Evolutionary conservation across 495 filamentous ascomycete species (phyloP), one percentile per base, ranked within the genome.

Genomic region (Cryomyces minteri): DNA sequence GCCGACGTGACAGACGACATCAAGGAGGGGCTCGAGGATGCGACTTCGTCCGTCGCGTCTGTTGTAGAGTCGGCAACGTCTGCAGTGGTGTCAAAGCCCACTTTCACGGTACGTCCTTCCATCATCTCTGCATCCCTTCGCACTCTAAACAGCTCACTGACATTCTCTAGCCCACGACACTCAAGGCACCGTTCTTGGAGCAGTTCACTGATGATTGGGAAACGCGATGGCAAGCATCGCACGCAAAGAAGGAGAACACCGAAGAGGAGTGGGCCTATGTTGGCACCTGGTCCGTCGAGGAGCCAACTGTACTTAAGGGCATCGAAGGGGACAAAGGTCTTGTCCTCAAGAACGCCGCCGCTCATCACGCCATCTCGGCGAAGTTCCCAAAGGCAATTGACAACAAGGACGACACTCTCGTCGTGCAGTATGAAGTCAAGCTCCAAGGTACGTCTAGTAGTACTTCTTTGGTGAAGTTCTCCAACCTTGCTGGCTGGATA

Each of bases 391-490:
- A 93, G 76, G 81, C 82, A 67, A 82, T 99, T 57, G 82, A 95
- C 64, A 90, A 90, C 71, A 96, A 90, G 76, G 84, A 76, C 60
- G 93, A 96, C 73, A 79, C 82, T 43, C 71, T 99, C 41, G 92
- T 99, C 46, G 87, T 96, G 43, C 92, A 99, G 67, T 99, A 99
- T 57, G 92, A 99, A 63, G 92, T 99, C 58, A 96, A 99, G 78
- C 82, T 94, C 51, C 92, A 99, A 67, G 87, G 84, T 92, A 71
- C 61, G 82, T 75, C n/a, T n/a, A n/a, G n/a, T n/a, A n/a, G n/a
- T n/a, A n/a, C n/a, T n/a, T n/a, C n/a, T n/a, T n/a, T n/a, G n/a
- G n/a, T n/a, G n/a, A n/a, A n/a, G n/a, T n/a, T n/a, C n/a, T n/a
- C n/a, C n/a, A n/a, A n/a, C n/a, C n/a, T n/a, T n/a, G n/a, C n/a